Evolutionary conservation across 176 grass and related monocot species (phyloP), one percentile per base, ranked within the genome.

Genomic region (Eragrostis curvula): DNA sequence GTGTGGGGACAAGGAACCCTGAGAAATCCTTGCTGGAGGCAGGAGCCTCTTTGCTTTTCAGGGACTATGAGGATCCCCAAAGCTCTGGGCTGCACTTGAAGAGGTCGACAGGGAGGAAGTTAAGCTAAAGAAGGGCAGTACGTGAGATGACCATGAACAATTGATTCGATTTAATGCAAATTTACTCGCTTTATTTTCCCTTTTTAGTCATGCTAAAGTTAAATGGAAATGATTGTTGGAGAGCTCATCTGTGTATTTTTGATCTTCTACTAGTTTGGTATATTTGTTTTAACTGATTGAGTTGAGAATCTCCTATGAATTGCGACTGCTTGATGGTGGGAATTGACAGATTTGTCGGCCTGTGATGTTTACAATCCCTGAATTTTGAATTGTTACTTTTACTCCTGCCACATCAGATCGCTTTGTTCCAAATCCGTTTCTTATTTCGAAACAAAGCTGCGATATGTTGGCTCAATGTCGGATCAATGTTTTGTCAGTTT

Each of bases 41-140:
- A 15, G 89, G 96, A 64, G 96, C 93, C 39, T 66, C 83, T 0
- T 81, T 96, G 41, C 74, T 99, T 12, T 61, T 99, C 62, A 99
- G 87, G 80, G 87, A 99, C 60, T 99, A 99, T 12, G 87, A 87
- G 74, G 93, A 99, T 4, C 40, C 85, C 87, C 57, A 99, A 99
- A 86, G 41, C 91, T 99, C 71, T 96, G 96, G 91, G 84, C 45
- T 10, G 83, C 80, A n/a, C 85, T 99, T 8, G 85, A 91, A n/a
- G 89, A 89, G 50, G 60, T 92, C 8, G 89, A 90, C 7, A 82
- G 39, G 12, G 79, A 32, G 45, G 82, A 88, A 72, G 85, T 87
- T 10, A 90, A 87, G 81, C 73, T 93, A 56, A 93, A 84, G 89
- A 84, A 80, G 28, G 59, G 16, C 14, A 42, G 29, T 13, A 78